phyloP scores from a whole-genome alignment of 768 basidiomycete species.

The Amanita molliuscula region DNA sequence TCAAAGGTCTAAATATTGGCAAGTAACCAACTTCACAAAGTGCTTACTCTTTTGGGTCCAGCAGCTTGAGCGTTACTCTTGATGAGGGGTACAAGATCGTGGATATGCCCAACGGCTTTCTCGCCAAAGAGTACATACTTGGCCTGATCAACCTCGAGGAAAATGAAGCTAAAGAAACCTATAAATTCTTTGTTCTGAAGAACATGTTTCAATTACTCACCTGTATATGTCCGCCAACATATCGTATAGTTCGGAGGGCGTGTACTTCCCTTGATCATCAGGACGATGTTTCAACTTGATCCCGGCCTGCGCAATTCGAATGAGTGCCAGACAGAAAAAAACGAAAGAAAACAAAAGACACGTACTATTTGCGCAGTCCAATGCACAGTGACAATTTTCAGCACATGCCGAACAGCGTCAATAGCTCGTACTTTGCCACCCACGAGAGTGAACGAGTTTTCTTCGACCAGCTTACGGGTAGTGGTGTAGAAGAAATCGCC shows the following conservation, averaged over 20 bases:
- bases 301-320: constrained; percentile 42
- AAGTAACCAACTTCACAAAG: not conserved
- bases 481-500: constrained; percentile 56
- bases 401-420: constrained; percentile 60
- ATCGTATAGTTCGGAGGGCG: constrained; percentile 48
- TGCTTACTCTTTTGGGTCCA: constrained; percentile 31
- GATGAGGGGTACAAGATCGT: constrained; percentile 46
- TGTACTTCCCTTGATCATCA: constrained; percentile 46
- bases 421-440: constrained; percentile 42
- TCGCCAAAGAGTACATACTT: constrained; percentile 46
- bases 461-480: constrained; percentile 46
- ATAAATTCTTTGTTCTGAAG: not conserved
- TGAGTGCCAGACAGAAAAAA: not conserved
- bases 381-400: constrained; percentile 52
- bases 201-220: constrained; percentile 24
- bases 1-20: not conserved
- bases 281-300: constrained; percentile 55
- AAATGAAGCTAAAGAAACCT: constrained; percentile 51
- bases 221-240: constrained; percentile 65
- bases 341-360: constrained; percentile 3
- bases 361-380: constrained; percentile 72
- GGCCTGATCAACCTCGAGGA: constrained; percentile 57
- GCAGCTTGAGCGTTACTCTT: constrained; percentile 33
- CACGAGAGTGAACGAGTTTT: constrained; percentile 45
- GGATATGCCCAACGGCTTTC: constrained; percentile 41